phyloP scores from a whole-genome alignment of 2,329 filamentous ascomycete species.

The Rhinocladiella mackenziei region DNA sequence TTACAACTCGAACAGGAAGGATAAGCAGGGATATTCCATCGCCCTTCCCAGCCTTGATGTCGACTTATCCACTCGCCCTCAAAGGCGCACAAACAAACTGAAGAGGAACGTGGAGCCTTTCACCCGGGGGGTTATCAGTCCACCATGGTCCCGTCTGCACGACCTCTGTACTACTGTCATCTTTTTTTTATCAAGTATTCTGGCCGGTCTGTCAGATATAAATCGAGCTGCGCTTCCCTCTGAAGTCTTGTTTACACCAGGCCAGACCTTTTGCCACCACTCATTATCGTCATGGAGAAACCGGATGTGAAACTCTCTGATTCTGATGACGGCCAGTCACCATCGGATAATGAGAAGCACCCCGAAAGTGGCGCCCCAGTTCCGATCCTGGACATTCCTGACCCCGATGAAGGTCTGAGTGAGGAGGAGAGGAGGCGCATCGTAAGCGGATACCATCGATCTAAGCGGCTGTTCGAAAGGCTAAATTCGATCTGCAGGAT shows the following conservation, averaged over 20 bases:
- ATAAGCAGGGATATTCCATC: background rate
- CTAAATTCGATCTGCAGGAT: constrained; percentile 37
- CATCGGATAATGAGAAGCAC: constrained; percentile 18
- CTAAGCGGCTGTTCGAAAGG: background rate
- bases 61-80: background rate
- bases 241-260: background rate
- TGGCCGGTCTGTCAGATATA: background rate
- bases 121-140: background rate
- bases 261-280: background rate
- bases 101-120: background rate
- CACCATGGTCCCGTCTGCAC: background rate
- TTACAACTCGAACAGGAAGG: background rate
- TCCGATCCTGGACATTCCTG: constrained; percentile 31
- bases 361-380: constrained; percentile 17
- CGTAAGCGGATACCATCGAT: constrained; percentile 43
- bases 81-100: too few species aligned
- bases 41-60: background rate
- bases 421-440: constrained; percentile 59
- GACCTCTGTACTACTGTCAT: background rate
- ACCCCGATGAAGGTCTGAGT: constrained; percentile 63
- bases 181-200: background rate
- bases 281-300: constrained; percentile 7
- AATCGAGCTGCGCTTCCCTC: background rate
- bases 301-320: constrained; percentile 8
- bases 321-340: constrained; percentile 14